Percentiles rank a stretch among this genome's conserved stretches.
Evolutionary conservation across 2,329 filamentous ascomycete species (phyloP).

Genomic region (Onygenales sp.): DNA sequence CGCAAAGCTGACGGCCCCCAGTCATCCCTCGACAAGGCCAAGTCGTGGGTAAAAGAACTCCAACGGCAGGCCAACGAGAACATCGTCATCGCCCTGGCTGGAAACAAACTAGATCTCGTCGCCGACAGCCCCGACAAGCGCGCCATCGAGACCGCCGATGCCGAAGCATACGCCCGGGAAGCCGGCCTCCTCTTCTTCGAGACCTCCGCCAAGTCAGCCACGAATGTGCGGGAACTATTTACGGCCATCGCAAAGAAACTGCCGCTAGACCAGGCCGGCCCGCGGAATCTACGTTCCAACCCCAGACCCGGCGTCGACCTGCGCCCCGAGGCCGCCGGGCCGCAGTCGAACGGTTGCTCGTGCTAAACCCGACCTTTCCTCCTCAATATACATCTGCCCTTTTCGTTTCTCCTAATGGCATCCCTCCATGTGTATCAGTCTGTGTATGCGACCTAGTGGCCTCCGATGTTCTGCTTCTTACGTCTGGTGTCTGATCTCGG

Average conservation of each 20-base stretch:
- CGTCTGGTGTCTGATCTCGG: background rate
- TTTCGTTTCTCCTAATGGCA: background rate
- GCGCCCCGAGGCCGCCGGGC: constrained; percentile 51
- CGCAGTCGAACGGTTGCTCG: constrained; percentile 53
- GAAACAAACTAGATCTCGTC: constrained; percentile 96
- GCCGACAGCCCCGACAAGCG: constrained; percentile 93
- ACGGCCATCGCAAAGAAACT: constrained; percentile 97
- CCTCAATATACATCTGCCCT: background rate
- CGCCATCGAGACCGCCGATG: constrained; percentile 78
- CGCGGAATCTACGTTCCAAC: constrained; percentile 65
- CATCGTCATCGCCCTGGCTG: constrained; percentile 95
- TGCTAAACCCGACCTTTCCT: constrained; percentile 39
- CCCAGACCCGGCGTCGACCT: constrained; percentile 58
- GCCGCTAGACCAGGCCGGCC: constrained; percentile 90
- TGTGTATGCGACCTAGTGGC: background rate
- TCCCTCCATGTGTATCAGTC: background rate
- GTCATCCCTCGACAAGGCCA: constrained; percentile 97
- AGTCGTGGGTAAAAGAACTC: constrained; percentile 97
- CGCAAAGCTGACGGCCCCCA: constrained; percentile 29
- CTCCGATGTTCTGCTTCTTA: background rate
- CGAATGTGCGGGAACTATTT: constrained; percentile 93
- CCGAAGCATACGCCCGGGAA: constrained; percentile 89
- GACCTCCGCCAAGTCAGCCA: constrained; percentile 92
- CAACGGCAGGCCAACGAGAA: constrained; percentile 99
- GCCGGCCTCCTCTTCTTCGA: constrained; percentile 95